phyloP scores from a whole-genome alignment of 2,329 filamentous ascomycete genomes.

The Amesomyces nigricolor region DNA sequence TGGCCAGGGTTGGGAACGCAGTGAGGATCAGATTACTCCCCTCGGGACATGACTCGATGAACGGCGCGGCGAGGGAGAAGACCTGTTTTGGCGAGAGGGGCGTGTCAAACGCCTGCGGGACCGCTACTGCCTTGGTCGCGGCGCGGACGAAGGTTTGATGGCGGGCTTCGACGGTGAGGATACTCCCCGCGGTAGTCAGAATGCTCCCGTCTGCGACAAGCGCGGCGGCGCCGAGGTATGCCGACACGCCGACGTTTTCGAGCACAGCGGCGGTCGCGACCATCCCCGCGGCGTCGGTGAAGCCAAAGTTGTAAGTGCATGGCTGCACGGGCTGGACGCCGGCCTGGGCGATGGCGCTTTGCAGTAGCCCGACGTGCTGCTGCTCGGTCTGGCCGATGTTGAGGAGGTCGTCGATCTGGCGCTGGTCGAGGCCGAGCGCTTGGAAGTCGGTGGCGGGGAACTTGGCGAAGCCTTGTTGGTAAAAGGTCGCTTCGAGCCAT shows the following conservation, averaged over 20 bases:
- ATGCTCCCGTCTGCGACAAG: constrained; percentile 55
- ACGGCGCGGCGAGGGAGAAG: constrained; percentile 67
- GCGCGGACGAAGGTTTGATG: constrained; percentile 68
- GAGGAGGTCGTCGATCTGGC: constrained; percentile 55
- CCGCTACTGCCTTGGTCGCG: constrained; percentile 51
- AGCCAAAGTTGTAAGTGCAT: constrained; percentile 67
- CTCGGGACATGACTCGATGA: constrained; percentile 64
- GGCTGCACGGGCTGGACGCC: constrained; percentile 61
- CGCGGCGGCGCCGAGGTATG: constrained; percentile 65
- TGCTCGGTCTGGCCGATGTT: constrained; percentile 58
- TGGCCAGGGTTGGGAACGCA: constrained; percentile 54
- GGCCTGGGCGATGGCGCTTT: constrained; percentile 54
- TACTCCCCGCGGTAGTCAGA: constrained; percentile 61
- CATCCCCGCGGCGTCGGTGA: constrained; percentile 61
- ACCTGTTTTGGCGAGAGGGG: constrained; percentile 62
- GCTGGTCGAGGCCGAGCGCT: constrained; percentile 52
- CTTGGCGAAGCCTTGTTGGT: constrained; percentile 62
- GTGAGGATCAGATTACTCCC: constrained; percentile 59
- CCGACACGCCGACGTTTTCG: constrained; percentile 69
- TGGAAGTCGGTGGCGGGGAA: constrained; percentile 61
- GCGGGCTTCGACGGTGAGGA: constrained; percentile 66
- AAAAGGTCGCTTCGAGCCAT: constrained; percentile 68
- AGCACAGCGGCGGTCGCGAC: constrained; percentile 63
- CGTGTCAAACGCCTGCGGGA: constrained; percentile 65
- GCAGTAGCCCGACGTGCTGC: constrained; percentile 55